phyloP scores from a whole-genome alignment of 2,329 filamentous ascomycete species.

The Exserohilum rostratum region DNA sequence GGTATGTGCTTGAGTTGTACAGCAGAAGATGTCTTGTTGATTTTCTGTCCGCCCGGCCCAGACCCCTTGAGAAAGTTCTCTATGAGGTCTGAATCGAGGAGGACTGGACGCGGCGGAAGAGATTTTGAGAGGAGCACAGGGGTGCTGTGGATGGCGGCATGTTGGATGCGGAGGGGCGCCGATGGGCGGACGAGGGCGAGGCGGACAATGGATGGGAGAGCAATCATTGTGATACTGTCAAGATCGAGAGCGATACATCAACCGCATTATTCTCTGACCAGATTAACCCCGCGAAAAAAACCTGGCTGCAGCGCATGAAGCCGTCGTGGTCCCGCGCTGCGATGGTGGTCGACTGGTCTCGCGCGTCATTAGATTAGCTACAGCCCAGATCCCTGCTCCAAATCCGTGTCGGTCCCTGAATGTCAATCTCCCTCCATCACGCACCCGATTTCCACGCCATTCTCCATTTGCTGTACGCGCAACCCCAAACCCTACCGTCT shows the following conservation, averaged over 20 bases:
- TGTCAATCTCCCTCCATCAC: slow-evolving; percentile 7
- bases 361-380: slow-evolving; percentile 1
- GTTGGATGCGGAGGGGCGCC: slow-evolving; percentile 12
- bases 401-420: slow-evolving; percentile 13
- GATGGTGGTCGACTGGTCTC: not conserved
- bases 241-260: slow-evolving; percentile 6
- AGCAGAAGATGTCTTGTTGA: slow-evolving; percentile 97
- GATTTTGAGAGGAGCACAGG: slow-evolving; percentile 24
- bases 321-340: not conserved
- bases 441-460: slow-evolving; percentile 1
- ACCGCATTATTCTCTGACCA: slow-evolving; percentile 17
- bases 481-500: not conserved
- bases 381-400: slow-evolving; percentile 6
- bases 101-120: slow-evolving; percentile 72
- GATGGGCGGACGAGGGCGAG: slow-evolving; percentile 8
- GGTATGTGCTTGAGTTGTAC: slow-evolving; percentile 91
- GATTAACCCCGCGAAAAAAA: slow-evolving; percentile 13
- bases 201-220: slow-evolving; percentile 9
- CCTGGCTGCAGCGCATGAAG: not conserved
- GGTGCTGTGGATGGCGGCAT: slow-evolving; percentile 25
- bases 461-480: not conserved
- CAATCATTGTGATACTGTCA: slow-evolving; percentile 19
- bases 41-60: slow-evolving; percentile 94
- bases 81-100: slow-evolving; percentile 78
- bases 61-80: slow-evolving; percentile 89